phyloP scores from a whole-genome alignment of 1,284 basidiomycete genomes.

The Albatrellus sp. region DNA sequence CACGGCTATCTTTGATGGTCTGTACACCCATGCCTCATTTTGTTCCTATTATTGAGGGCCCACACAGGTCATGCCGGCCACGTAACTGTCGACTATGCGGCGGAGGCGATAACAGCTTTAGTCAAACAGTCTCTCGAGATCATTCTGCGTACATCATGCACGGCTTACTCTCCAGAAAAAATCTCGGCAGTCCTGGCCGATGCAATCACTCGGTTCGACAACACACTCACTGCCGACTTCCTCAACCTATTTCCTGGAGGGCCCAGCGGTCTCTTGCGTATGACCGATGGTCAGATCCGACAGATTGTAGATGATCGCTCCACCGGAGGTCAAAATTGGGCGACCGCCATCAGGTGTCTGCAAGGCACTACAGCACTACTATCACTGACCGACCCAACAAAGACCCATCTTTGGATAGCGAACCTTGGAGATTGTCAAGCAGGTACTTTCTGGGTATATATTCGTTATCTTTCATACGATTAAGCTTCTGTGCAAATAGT shows the following conservation, averaged over 20 bases:
- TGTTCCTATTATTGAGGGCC: constrained; percentile 2
- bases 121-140: constrained; percentile 29
- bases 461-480: background rate
- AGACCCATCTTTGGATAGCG: constrained; percentile 47
- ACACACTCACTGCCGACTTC: constrained; percentile 32
- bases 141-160: constrained; percentile 19
- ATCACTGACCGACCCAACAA: constrained; percentile 38
- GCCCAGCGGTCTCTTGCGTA: constrained; percentile 13
- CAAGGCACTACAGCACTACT: constrained; percentile 52
- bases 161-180: constrained; percentile 21
- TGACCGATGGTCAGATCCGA: constrained; percentile 16
- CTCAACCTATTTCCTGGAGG: constrained; percentile 29
- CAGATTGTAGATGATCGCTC: constrained; percentile 16
- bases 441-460: constrained; percentile 23
- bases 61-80: constrained; percentile 46
- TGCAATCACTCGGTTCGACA: constrained; percentile 28
- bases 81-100: constrained; percentile 42
- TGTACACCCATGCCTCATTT: constrained; percentile 5
- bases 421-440: constrained; percentile 57
- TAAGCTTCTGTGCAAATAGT: constrained; percentile 16
- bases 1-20: constrained; percentile 51
- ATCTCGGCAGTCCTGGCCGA: constrained; percentile 31
- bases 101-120: constrained; percentile 30
- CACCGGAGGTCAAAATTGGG: constrained; percentile 15
- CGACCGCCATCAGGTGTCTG: constrained; percentile 33